Percentiles rank a stretch among this genome's conserved stretches.
Conservation (phyloP, 306 rosid genomes). For the barrel medic (Medicago truncatula) region DNA sequence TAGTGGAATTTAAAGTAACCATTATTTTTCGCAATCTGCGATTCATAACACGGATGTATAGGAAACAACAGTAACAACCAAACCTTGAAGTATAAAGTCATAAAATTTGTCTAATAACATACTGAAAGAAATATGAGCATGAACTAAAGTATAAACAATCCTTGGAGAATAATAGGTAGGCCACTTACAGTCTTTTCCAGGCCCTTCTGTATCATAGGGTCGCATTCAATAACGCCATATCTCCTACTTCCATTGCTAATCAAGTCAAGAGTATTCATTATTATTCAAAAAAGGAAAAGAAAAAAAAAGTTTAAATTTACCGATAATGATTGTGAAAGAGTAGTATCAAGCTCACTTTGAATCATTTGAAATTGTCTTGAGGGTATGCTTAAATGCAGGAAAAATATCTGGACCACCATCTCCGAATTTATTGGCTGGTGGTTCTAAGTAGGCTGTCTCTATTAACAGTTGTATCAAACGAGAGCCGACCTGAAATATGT, state of each 20-base stretch:
- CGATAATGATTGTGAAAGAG: slow-evolving; percentile 23
- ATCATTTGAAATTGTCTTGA: slow-evolving; percentile 58
- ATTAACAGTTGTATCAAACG: slow-evolving; percentile 73
- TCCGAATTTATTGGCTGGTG: slow-evolving; percentile 73
- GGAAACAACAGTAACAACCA: slow-evolving; percentile 23
- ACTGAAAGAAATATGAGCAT: slow-evolving; percentile 18
- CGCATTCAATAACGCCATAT: slow-evolving; percentile 92
- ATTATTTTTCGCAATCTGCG: background rate
- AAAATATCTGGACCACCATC: slow-evolving; percentile 72
- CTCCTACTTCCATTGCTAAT: slow-evolving; percentile 73
- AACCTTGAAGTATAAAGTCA: slow-evolving; percentile 13
- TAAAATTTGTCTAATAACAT: slow-evolving; percentile 21
- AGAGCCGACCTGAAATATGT: slow-evolving; percentile 74
- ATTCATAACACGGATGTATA: background rate
- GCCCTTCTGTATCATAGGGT: slow-evolving; percentile 75
- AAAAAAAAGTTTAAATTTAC: slow-evolving; percentile 29
- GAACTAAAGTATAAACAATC: slow-evolving; percentile 24
- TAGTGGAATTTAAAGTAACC: background rate
- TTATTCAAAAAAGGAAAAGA: slow-evolving; percentile 19
- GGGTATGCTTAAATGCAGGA: slow-evolving; percentile 83
- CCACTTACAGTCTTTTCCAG: slow-evolving; percentile 85
- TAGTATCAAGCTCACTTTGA: slow-evolving; percentile 61
- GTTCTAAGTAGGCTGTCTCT: slow-evolving; percentile 90
- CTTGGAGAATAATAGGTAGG: slow-evolving; percentile 26
- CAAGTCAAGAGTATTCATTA: slow-evolving; percentile 38